These are phyloP conservation scores for Litchi chinensis DNA, from an alignment of 345 rosid genomes.

Conservation along the genomic window DNA sequence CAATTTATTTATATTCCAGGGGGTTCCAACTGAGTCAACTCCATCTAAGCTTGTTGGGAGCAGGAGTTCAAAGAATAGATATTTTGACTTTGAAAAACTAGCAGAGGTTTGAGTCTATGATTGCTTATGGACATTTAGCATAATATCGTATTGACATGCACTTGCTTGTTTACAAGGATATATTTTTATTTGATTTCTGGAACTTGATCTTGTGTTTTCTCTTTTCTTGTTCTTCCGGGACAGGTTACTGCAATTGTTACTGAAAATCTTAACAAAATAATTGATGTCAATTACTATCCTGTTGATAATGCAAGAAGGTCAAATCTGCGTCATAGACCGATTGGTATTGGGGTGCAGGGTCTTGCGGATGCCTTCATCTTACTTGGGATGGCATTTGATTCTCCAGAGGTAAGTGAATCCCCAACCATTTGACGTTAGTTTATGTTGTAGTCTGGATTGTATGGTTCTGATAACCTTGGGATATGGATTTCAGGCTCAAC, in stretches of 20 bases:
- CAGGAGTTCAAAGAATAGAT: slow-evolving; percentile 67
- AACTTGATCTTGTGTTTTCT: neutral
- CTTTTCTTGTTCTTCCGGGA: neutral
- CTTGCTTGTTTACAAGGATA: neutral
- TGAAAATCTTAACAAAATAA: slow-evolving; percentile 77
- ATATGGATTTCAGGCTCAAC: slow-evolving; percentile 63
- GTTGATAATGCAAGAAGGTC: slow-evolving; percentile 86
- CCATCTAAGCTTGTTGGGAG: slow-evolving; percentile 88
- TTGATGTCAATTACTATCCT: slow-evolving; percentile 87
- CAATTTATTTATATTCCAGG: slow-evolving; percentile 37
- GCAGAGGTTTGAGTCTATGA: slow-evolving; percentile 66
- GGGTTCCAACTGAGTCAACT: slow-evolving; percentile 61
- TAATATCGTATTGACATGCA: neutral
- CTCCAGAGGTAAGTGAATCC: slow-evolving; percentile 60
- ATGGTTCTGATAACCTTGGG: slow-evolving; percentile 18
- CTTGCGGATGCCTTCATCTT: slow-evolving; percentile 92
- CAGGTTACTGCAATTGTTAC: slow-evolving; percentile 76
- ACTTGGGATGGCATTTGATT: slow-evolving; percentile 92
- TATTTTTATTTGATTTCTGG: neutral
- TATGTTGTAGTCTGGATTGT: neutral
- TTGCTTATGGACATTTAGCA: slow-evolving; percentile 4
- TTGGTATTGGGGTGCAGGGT: slow-evolving; percentile 94
- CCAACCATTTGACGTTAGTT: neutral
- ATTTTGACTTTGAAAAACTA: slow-evolving; percentile 83
- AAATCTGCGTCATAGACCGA: slow-evolving; percentile 81